phyloP scores from a whole-genome alignment of 176 grass and related monocot species.

The Aechmea fasciata region DNA sequence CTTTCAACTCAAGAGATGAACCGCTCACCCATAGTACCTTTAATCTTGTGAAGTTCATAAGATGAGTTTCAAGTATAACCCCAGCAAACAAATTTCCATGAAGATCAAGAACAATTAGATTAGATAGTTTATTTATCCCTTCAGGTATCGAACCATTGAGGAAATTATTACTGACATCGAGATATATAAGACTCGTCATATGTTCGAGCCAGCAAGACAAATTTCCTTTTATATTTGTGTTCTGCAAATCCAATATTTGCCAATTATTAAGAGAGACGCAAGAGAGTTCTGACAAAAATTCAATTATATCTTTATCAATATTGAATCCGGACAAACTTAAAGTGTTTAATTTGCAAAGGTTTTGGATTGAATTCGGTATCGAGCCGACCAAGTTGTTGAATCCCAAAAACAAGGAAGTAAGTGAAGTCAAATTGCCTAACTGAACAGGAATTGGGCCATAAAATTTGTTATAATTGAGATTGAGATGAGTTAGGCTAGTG shows the following conservation, averaged over 20 bases:
- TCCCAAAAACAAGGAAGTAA: not conserved
- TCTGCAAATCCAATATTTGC: not conserved
- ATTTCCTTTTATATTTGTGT: not conserved
- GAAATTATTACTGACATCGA: not conserved
- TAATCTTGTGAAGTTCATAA: not conserved
- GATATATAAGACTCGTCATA: conserved; percentile 13
- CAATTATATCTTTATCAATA: not conserved
- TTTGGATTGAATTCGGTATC: not conserved
- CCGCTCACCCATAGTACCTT: fast-evolving
- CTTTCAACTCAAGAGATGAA: not conserved
- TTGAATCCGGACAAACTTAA: not conserved
- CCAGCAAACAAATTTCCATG: not conserved
- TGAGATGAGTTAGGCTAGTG: not conserved
- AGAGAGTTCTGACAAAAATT: not conserved
- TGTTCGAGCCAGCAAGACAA: conserved; percentile 13
- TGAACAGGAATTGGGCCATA: not conserved
- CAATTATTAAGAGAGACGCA: not conserved
- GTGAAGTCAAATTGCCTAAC: not conserved
- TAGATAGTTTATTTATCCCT: conserved; percentile 5
- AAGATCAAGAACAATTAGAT: conserved; percentile 9
- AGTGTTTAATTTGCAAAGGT: not conserved
- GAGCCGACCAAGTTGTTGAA: not conserved
- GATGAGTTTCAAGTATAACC: conserved; percentile 12
- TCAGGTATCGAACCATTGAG: not conserved
- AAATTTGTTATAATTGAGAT: not conserved